Conservation (phyloP, 1,284 basidiomycete species). For the Coniferiporia sulphurascens region DNA sequence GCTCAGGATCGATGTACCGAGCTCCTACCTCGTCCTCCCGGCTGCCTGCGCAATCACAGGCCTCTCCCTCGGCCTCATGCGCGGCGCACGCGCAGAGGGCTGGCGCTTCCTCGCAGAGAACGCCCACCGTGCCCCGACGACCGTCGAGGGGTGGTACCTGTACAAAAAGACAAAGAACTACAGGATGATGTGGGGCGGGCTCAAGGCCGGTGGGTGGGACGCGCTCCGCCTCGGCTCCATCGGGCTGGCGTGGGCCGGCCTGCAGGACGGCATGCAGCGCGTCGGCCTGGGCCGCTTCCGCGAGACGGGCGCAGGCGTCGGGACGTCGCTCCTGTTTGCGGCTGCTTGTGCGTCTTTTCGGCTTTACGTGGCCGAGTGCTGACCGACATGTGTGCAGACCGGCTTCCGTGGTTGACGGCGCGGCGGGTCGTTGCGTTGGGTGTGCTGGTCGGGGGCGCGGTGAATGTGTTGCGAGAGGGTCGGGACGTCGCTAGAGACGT, state of each 20-base stretch:
- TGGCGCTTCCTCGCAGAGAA: conserved; percentile 52
- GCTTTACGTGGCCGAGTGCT: conserved; percentile 1
- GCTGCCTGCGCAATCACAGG: conserved; percentile 55
- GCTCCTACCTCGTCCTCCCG: conserved; percentile 43
- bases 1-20: conserved; percentile 35
- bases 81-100: conserved; percentile 54
- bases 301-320: conserved; percentile 61
- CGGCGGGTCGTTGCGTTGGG: conserved; percentile 50
- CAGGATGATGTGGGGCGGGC: conserved; percentile 66
- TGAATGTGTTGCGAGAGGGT: conserved; percentile 45
- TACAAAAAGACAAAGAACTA: conserved; percentile 94
- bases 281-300: conserved; percentile 41
- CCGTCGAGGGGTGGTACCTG: conserved; percentile 84
- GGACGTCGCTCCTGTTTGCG: conserved; percentile 55
- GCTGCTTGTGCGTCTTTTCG: conserved; percentile 50
- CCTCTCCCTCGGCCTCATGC: conserved; percentile 59
- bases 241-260: conserved; percentile 58
- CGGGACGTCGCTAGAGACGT: no score
- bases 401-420: conserved; percentile 49
- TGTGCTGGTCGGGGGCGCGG: conserved; percentile 44
- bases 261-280: conserved; percentile 57
- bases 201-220: conserved; percentile 60
- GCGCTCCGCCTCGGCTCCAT: conserved; percentile 51
- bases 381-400: conserved; percentile 40
- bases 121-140: conserved; percentile 72